Evolutionary conservation across 2,329 filamentous ascomycete species (phyloP), one percentile per base, ranked within the genome.

Genomic region (Rutstroemia sp.): DNA sequence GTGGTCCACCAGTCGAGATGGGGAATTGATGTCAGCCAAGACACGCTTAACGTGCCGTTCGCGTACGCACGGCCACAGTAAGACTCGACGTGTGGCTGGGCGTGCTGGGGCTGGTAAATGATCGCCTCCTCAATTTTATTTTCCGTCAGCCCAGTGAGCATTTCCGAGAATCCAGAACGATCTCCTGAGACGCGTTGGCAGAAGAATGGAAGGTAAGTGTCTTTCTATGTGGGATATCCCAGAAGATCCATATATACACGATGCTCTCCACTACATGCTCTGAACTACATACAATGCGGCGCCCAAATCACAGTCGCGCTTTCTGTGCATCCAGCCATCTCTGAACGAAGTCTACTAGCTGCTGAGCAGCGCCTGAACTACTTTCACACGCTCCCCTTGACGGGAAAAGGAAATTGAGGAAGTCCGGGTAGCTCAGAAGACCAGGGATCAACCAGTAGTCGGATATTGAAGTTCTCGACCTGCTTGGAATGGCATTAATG

Each of bases 11-110:
- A 12, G 30, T 27, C 27, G 5, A 19, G 12, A 30, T 6, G n/a
- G 27, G 30, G 38, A 30, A 9, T 53, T 54, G 51, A 54, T 54
- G 42, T 54, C 51, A 54, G 51, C 42, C 42, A 54, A 54, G 51
- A 38, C 14, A 27, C 14, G 30, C 10, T 12, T 6, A 27, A 4
- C 25, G 25, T 6, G 25, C 25, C 25, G 25, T 27, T 27, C 25
- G 25, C 7, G 25, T 27, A 6, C 25, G 30, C 30, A 34, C 30
- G 30, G 30, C 30, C 30, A 34, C 30, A 34, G 30, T 12, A 12
- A 34, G 12, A 34, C 5, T 34, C 10, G 4, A 34, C 2, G 30
- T 34, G 30, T 34, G 30, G 10, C 30, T 34, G 30, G 14, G n/a
- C n/a, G n/a, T n/a, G n/a, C n/a, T n/a, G n/a, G n/a, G 30, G 10